These are phyloP conservation scores for Melanogaster broomeanus DNA, from an alignment of 768 basidiomycete genomes.

Conservation along the genomic window DNA sequence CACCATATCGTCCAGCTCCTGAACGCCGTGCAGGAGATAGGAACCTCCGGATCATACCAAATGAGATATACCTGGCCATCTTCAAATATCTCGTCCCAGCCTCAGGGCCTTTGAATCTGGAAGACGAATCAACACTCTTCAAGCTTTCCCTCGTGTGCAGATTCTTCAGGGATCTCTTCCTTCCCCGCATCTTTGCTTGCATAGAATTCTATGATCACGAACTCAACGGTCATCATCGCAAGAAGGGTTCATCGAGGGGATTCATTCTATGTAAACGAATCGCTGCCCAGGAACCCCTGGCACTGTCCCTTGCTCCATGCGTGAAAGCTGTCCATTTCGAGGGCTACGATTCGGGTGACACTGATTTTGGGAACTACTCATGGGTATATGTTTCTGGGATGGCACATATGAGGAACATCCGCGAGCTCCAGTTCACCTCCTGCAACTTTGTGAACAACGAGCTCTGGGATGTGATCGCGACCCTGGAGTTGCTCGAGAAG, in stretches of 20 bases:
- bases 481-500: constrained; percentile 12
- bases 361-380: not conserved
- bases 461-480: constrained; percentile 16
- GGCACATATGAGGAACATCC: constrained; percentile 21
- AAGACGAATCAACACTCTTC: constrained; percentile 12
- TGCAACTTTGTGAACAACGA: constrained; percentile 9
- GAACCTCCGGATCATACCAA: constrained; percentile 37
- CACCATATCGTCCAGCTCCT: constrained; percentile 22
- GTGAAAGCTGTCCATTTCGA: constrained; percentile 27
- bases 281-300: constrained; percentile 25
- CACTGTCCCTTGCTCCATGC: constrained; percentile 28
- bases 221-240: too few relatives aligned
- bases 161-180: constrained; percentile 40
- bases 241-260: not conserved
- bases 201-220: too few relatives aligned
- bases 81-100: constrained; percentile 34
- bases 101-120: constrained; percentile 3
- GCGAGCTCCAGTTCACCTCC: constrained; percentile 11
- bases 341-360: not conserved
- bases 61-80: constrained; percentile 47
- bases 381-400: constrained; percentile 6
- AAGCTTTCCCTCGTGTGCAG: constrained; percentile 43
- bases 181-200: constrained; percentile 41
- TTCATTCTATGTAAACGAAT: constrained; percentile 29
- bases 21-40: constrained; percentile 13